phyloP scores from a whole-genome alignment of 73 alveolate genomes.

The Stentor roeselii region DNA sequence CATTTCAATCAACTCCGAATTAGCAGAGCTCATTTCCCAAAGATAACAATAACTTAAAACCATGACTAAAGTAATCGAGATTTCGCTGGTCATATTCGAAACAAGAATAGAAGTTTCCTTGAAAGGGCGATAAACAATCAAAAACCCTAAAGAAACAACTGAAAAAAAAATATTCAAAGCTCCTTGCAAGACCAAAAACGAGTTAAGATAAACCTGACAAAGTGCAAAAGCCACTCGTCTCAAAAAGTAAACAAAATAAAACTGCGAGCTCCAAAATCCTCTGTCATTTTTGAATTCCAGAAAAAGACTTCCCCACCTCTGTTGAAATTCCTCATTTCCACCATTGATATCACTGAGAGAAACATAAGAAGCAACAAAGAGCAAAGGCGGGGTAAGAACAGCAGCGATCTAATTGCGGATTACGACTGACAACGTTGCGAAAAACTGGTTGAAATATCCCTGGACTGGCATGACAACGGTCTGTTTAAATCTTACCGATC shows the following conservation, averaged over 20 bases:
- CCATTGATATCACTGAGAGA: too few species aligned
- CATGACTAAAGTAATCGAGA: too few species aligned
- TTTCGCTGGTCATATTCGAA: too few species aligned
- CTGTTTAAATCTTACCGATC: background rate
- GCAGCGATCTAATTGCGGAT: background rate
- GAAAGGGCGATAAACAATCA: too few species aligned
- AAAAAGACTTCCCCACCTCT: background rate
- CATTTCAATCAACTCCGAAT: too few species aligned
- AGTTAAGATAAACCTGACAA: background rate
- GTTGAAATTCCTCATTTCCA: too few species aligned
- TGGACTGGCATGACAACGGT: background rate
- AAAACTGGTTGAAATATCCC: background rate
- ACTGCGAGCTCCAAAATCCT: background rate
- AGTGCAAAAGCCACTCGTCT: background rate
- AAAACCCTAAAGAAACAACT: too few species aligned
- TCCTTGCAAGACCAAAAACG: background rate
- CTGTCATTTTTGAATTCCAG: background rate
- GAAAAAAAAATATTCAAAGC: too few species aligned
- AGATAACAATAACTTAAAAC: too few species aligned
- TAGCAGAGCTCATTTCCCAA: too few species aligned
- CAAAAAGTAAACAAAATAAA: background rate
- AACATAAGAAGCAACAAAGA: background rate
- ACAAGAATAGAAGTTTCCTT: too few species aligned
- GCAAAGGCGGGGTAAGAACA: background rate
- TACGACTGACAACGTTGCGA: background rate